Percentiles rank a stretch among this genome's conserved stretches.
These are phyloP conservation scores for Quercus berberidifolia DNA, from an alignment of 306 rosid species.

Conservation along the genomic window DNA sequence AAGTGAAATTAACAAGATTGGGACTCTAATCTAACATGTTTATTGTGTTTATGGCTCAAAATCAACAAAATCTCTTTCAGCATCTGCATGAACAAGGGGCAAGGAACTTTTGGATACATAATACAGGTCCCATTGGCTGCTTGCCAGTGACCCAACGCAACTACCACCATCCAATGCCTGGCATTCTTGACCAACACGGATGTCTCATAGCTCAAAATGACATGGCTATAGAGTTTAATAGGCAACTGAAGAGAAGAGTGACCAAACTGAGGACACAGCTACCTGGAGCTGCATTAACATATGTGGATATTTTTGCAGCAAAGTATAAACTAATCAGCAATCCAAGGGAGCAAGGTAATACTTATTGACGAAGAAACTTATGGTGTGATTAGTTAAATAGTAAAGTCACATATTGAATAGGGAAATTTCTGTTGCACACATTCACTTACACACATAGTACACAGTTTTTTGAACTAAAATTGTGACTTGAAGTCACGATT, in stretches of 20 bases:
- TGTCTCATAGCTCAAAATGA: slow-evolving; percentile 58
- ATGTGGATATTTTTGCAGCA: slow-evolving; percentile 71
- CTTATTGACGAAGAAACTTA: not conserved
- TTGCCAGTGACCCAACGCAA: slow-evolving; percentile 41
- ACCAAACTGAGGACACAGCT: slow-evolving; percentile 38
- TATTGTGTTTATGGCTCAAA: not conserved
- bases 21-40: not conserved
- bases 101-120: slow-evolving; percentile 81
- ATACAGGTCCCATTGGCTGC: slow-evolving; percentile 85
- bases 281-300: slow-evolving; percentile 48
- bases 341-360: slow-evolving; percentile 50
- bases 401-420: too few relatives aligned
- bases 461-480: too few relatives aligned
- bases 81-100: slow-evolving; percentile 47
- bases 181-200: slow-evolving; percentile 50
- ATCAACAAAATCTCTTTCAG: slow-evolving; percentile 21
- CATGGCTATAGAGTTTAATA: slow-evolving; percentile 61
- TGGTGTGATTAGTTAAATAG: not conserved
- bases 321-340: slow-evolving; percentile 53
- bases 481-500: too few relatives aligned
- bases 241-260: slow-evolving; percentile 43
- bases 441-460: too few relatives aligned
- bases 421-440: too few relatives aligned
- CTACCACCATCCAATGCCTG: slow-evolving; percentile 19
- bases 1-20: not conserved